Evolutionary conservation across 495 filamentous ascomycete species (phyloP).

Genomic region (Collariella sp.): DNA sequence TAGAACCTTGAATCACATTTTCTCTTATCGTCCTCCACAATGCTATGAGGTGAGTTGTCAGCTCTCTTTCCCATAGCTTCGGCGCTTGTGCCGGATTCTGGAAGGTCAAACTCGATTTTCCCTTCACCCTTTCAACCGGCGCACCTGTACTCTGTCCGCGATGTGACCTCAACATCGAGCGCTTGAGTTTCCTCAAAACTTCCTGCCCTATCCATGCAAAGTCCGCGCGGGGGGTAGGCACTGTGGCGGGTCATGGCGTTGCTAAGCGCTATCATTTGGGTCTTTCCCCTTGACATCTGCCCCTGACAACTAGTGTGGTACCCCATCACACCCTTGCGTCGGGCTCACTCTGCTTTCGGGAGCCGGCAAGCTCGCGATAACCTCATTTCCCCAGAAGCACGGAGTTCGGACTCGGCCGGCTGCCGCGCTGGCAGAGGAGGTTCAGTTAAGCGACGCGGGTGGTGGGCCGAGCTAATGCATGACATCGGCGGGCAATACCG

Average conservation of each 20-base stretch:
- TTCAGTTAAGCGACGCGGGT: neutral
- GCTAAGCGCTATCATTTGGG: neutral
- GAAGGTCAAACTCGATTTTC: conserved; percentile 8
- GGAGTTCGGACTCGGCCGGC: neutral
- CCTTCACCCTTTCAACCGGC: neutral
- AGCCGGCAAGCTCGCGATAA: too few species aligned
- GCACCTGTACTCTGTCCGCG: neutral
- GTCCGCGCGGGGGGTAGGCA: neutral
- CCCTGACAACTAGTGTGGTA: too few species aligned
- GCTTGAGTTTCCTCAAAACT: conserved; percentile 1
- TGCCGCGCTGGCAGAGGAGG: neutral
- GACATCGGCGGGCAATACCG: neutral
- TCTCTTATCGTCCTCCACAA: neutral
- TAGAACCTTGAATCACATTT: neutral
- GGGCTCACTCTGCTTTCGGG: too few species aligned
- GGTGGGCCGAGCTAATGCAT: neutral
- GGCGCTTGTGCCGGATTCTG: conserved; percentile 6
- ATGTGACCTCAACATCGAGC: conserved; percentile 1
- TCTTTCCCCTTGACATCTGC: neutral
- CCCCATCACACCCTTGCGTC: too few species aligned
- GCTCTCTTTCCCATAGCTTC: neutral
- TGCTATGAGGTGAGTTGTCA: neutral
- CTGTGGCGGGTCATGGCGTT: neutral
- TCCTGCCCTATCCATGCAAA: conserved; percentile 22
- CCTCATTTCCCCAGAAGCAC: too few species aligned